Conservation (phyloP, 1,284 basidiomycete genomes). For the Coniferiporia sulphurascens region DNA sequence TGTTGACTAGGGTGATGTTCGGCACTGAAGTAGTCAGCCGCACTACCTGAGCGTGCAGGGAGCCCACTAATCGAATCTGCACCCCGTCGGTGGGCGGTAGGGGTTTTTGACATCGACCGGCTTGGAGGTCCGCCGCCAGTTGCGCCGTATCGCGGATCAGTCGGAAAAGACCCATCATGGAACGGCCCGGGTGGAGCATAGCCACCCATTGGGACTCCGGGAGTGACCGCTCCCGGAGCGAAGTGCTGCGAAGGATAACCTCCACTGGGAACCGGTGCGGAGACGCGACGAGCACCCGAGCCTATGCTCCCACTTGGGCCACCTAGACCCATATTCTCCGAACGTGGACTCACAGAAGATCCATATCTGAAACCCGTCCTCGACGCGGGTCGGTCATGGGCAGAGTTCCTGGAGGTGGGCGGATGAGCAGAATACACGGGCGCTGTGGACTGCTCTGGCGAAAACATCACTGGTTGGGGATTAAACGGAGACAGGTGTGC, state of each 20-base stretch:
- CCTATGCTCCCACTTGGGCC: not conserved
- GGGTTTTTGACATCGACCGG: not conserved
- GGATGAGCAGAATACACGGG: not conserved
- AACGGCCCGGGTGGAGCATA: not conserved
- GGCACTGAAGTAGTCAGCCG: conserved; percentile 10
- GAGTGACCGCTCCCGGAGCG: not conserved
- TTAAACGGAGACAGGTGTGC: conserved; percentile 6
- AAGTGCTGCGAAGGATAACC: not conserved
- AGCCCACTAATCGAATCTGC: not conserved
- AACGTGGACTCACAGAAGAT: not conserved
- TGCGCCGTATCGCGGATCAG: not conserved
- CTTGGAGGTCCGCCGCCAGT: not conserved
- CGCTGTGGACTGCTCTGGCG: not conserved
- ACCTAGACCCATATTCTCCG: not conserved
- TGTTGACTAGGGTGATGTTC: conserved; percentile 1
- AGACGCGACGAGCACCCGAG: not conserved
- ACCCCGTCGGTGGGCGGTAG: not conserved
- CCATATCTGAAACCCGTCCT: conserved; percentile 8
- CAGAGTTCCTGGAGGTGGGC: not conserved
- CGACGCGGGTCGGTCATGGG: not conserved
- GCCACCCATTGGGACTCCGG: not conserved
- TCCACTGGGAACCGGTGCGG: not conserved
- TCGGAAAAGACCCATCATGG: not conserved
- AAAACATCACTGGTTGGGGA: not conserved
- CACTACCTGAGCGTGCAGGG: conserved; percentile 1